A percentile compares a stretch with the other conserved stretches of the same genome.
Conservation (phyloP, 768 basidiomycete genomes). For the Cyathus striatus region DNA sequence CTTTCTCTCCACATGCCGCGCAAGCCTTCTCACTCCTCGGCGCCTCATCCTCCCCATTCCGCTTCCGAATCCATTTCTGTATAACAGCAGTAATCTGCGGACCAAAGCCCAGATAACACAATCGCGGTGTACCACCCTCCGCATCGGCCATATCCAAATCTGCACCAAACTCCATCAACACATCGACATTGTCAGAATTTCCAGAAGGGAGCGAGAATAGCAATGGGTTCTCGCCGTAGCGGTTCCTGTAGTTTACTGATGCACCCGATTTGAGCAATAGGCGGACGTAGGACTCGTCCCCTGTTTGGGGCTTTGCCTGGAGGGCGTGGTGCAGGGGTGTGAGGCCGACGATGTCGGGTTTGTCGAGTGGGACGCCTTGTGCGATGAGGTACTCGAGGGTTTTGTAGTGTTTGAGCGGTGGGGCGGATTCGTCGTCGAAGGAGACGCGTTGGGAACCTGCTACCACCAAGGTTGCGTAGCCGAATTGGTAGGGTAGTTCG, state of each 20-base stretch:
- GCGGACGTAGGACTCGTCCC: constrained; percentile 24
- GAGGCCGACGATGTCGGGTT: constrained; percentile 40
- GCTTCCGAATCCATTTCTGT: constrained; percentile 40
- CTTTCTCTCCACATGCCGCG: constrained; percentile 23
- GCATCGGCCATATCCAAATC: constrained; percentile 34
- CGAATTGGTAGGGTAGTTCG: constrained; percentile 37
- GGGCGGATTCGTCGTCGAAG: background rate
- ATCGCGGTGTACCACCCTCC: constrained; percentile 28
- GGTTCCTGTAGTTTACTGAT: constrained; percentile 42
- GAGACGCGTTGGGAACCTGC: constrained; percentile 34
- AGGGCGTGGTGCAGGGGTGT: constrained; percentile 47
- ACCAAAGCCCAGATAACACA: constrained; percentile 27
- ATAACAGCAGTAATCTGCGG: constrained; percentile 39
- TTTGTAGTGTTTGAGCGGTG: constrained; percentile 21
- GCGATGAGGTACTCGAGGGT: constrained; percentile 36
- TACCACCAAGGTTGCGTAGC: constrained; percentile 35
- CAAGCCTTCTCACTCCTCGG: constrained; percentile 42
- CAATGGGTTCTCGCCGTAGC: constrained; percentile 42
- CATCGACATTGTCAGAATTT: constrained; percentile 26
- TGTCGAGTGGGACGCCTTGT: constrained; percentile 31
- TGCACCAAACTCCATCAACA: constrained; percentile 46
- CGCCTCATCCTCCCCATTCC: constrained; percentile 35
- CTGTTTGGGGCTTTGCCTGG: constrained; percentile 12
- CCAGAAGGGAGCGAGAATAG: constrained; percentile 24
- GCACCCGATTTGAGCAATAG: constrained; percentile 41